These are phyloP conservation scores for Rhododendron vialii DNA, from an alignment of 148 eudicot species.

Conservation along the genomic window DNA sequence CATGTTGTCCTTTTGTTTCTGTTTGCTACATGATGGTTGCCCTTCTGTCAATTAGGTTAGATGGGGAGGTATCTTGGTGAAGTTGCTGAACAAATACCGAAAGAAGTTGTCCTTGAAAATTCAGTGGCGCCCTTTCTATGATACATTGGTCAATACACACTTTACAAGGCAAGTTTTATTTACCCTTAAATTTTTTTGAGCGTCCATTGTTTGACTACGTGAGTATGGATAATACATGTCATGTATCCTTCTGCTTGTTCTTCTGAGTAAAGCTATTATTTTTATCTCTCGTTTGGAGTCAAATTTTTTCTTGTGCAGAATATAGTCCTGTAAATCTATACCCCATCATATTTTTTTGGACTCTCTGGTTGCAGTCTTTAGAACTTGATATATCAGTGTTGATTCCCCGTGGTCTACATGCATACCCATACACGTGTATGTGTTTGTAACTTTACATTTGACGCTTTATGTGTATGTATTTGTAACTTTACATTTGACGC, in stretches of 20 bases:
- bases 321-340: background rate
- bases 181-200: background rate
- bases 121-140: slow-evolving; percentile 87
- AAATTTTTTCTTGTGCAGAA: background rate
- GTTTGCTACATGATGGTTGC: slow-evolving; percentile 6
- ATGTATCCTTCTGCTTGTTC: background rate
- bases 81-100: slow-evolving; percentile 70
- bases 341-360: background rate
- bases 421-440: background rate
- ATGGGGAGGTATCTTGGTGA: slow-evolving; percentile 85
- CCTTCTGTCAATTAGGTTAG: slow-evolving; percentile 56
- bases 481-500: background rate
- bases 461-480: background rate
- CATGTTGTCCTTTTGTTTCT: background rate
- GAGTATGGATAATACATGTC: background rate
- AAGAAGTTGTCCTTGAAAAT: slow-evolving; percentile 70
- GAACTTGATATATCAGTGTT: background rate
- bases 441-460: background rate
- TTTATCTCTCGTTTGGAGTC: no score
- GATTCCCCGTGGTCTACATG: background rate
- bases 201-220: background rate
- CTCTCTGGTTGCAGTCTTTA: background rate
- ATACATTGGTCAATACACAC: slow-evolving; percentile 73
- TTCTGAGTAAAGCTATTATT: background rate
- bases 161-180: slow-evolving; percentile 59